A percentile compares a stretch with the other conserved stretches of the same genome.
These are phyloP conservation scores for Punctularia strigosozonata DNA, from an alignment of 768 basidiomycete species.

Conservation along the genomic window DNA sequence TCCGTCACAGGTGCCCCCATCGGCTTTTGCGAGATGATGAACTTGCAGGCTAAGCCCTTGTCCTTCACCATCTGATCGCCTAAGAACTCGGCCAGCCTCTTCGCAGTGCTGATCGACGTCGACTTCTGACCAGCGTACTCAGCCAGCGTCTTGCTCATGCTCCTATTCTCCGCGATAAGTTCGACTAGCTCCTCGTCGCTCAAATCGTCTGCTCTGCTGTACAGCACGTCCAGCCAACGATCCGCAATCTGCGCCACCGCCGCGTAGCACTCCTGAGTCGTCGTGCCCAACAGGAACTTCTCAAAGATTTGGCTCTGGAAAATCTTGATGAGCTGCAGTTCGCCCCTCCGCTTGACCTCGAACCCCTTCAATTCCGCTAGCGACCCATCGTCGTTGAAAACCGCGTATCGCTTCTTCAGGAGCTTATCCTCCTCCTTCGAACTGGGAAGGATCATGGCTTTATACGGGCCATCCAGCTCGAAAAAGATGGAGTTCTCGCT, in stretches of 20 bases:
- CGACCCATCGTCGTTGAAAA: conserved; percentile 95
- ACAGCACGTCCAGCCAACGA: conserved; percentile 95
- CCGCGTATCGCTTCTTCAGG: conserved; percentile 96
- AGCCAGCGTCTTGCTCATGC: conserved; percentile 93
- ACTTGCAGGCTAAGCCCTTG: conserved; percentile 97
- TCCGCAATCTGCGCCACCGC: conserved; percentile 90
- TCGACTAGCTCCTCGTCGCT: conserved; percentile 91
- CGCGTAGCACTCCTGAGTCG: conserved; percentile 90
- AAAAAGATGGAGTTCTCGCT: conserved; percentile 99
- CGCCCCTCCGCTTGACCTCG: conserved; percentile 95
- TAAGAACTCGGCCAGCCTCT: conserved; percentile 89
- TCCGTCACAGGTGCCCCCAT: conserved; percentile 92
- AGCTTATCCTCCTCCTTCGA: conserved; percentile 99
- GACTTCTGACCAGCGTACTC: conserved; percentile 97
- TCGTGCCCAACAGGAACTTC: conserved; percentile 87
- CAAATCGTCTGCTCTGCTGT: conserved; percentile 73
- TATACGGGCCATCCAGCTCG: conserved; percentile 97
- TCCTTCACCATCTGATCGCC: conserved; percentile 99
- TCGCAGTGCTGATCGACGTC: conserved; percentile 94
- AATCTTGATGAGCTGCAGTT: conserved; percentile 97
- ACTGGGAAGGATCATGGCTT: conserved; percentile 96
- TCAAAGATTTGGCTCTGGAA: conserved; percentile 99
- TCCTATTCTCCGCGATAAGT: conserved; percentile 95
- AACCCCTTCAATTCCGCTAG: conserved; percentile 99
- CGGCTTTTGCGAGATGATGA: conserved; percentile 95